Conservation (phyloP, 2,329 filamentous ascomycete species). For the Hymenoscyphus fraxineus region DNA sequence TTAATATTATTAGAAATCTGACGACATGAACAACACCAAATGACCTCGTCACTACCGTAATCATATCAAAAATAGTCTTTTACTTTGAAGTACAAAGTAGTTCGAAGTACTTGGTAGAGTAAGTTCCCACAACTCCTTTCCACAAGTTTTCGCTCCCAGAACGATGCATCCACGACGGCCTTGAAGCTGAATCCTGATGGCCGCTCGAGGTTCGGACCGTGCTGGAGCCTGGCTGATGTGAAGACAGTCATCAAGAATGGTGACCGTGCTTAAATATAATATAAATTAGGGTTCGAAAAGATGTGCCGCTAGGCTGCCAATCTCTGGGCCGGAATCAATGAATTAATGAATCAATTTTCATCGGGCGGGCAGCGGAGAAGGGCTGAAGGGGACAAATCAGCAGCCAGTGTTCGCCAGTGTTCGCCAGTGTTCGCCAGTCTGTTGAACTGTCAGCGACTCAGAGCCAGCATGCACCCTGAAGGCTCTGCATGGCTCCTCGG, state of each 20-base stretch:
- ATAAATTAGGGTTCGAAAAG: not conserved
- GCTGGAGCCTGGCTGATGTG: not conserved
- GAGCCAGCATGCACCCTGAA: not conserved
- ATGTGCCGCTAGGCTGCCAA: not conserved
- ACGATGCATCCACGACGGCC: not conserved
- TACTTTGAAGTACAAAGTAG: too few relatives aligned
- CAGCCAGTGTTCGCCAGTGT: not conserved
- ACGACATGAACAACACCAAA: not conserved
- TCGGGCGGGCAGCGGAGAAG: not conserved
- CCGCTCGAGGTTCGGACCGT: not conserved
- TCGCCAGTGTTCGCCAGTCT: too few relatives aligned
- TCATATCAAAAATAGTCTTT: not conserved
- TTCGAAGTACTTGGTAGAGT: too few relatives aligned
- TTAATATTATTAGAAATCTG: slow-evolving; percentile 1
- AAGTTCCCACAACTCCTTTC: not conserved
- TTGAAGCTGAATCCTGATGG: not conserved
- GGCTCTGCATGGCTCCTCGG: too few relatives aligned
- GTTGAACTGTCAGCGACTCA: too few relatives aligned
- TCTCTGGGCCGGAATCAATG: not conserved
- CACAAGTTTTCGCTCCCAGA: not conserved
- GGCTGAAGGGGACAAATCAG: not conserved
- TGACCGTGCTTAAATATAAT: not conserved
- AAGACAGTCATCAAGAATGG: not conserved
- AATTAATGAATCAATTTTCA: not conserved
- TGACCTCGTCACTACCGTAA: not conserved